These are phyloP conservation scores for Eremothecium gossypii DNA, from an alignment of 1,139 yeast genomes.

Conservation along the genomic window DNA sequence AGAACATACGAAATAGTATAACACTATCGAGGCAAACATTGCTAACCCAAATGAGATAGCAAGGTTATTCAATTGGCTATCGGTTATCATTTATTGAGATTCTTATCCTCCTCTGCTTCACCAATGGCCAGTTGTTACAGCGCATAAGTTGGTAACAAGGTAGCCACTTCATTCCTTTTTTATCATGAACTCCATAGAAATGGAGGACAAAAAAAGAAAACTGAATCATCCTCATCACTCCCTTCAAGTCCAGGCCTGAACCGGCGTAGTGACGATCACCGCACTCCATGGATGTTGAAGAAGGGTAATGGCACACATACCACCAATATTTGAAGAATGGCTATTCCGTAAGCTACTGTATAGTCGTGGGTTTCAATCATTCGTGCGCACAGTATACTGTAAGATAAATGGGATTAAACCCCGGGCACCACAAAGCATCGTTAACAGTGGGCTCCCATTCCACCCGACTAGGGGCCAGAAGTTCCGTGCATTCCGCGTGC, in stretches of 20 bases:
- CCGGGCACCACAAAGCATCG: slow-evolving; percentile 8
- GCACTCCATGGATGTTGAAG: too few relatives aligned
- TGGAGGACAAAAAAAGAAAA: too few relatives aligned
- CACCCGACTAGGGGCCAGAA: slow-evolving; percentile 48
- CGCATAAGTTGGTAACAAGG: background rate
- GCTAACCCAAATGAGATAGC: slow-evolving; percentile 70
- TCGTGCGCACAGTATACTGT: slow-evolving; percentile 59
- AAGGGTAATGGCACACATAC: slow-evolving; percentile 22
- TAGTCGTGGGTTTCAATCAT: slow-evolving; percentile 57
- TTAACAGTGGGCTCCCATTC: slow-evolving; percentile 17
- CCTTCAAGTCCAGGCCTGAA: too few relatives aligned
- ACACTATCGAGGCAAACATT: slow-evolving; percentile 60
- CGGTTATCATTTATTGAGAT: slow-evolving; percentile 55
- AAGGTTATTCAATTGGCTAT: slow-evolving; percentile 63
- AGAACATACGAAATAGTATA: slow-evolving; percentile 50
- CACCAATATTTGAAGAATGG: slow-evolving; percentile 40
- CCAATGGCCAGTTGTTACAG: background rate
- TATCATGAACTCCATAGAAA: too few relatives aligned
- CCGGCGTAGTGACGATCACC: too few relatives aligned
- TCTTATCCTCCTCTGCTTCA: background rate
- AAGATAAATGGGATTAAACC: slow-evolving; percentile 50
- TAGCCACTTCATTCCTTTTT: background rate
- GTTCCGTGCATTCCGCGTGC: slow-evolving; percentile 49
- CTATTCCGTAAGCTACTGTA: slow-evolving; percentile 43
- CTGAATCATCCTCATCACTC: too few relatives aligned